Evolutionary conservation across 805 yeast species (phyloP).

Genomic region (Schwanniomyces yamadae): DNA sequence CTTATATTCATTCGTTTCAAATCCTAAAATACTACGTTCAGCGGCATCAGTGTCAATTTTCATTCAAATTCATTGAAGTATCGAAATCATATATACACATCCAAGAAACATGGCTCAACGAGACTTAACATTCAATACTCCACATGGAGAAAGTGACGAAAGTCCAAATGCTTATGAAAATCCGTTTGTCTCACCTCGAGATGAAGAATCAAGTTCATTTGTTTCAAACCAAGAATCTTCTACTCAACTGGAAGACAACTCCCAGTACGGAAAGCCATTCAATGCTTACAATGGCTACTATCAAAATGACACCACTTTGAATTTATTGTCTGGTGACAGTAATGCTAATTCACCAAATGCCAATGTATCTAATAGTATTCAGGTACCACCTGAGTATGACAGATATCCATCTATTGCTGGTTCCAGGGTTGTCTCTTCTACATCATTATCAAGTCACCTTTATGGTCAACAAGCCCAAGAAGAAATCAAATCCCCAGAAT

Average conservation of each 20-base stretch:
- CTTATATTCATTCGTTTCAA: too few relatives aligned
- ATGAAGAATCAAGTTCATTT: conserved; percentile 9
- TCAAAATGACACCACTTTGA: conserved; percentile 36
- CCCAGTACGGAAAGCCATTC: conserved; percentile 8
- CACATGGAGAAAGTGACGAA: conserved; percentile 15
- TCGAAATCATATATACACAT: too few relatives aligned
- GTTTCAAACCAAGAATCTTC: conserved; percentile 8
- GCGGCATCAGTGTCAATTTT: too few relatives aligned
- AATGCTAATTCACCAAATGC: conserved; percentile 1
- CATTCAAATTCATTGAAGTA: too few relatives aligned
- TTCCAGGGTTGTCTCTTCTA: conserved; percentile 56
- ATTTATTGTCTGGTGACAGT: conserved; percentile 7
- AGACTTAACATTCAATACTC: conserved; percentile 17
- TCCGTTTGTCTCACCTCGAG: conserved; percentile 10
- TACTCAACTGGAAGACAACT: conserved; percentile 8
- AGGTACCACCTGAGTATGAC: conserved; percentile 59
- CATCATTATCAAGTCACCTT: conserved; percentile 27
- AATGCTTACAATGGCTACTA: conserved; percentile 43
- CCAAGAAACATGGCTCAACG: conserved; percentile 12
- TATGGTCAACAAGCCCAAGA: conserved; percentile 6
- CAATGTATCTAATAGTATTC: conserved; percentile 18
- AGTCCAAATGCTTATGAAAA: conserved; percentile 5
- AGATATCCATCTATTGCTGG: conserved; percentile 65
- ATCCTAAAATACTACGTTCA: too few relatives aligned
- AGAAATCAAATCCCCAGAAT: conserved; percentile 21